Evolutionary conservation across 2,329 filamentous ascomycete genomes (phyloP), one percentile per base, ranked within the genome.

Genomic region (Cordyceps pruinosa): DNA sequence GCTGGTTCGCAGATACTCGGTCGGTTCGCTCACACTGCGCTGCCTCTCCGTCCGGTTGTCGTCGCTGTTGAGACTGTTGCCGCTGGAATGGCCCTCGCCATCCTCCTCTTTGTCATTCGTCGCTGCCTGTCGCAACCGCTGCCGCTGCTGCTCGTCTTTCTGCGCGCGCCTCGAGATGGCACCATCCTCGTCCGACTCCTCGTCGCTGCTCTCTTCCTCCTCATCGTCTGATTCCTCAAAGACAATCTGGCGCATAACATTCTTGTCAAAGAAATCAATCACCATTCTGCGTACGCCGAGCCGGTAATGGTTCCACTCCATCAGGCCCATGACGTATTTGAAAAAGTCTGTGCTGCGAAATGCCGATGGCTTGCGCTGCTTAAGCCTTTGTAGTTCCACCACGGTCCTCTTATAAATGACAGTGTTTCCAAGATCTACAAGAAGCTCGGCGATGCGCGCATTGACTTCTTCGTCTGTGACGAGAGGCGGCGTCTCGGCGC

Each of bases 181-280:
- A 2, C 49, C 26, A 35, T 75, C 75, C 12, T 76, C 70, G 34
- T 72, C 72, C 42, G 65, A 68, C 23, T 66, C 67, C 26, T 90
- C 87, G 52, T 88, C 86, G n/a, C 89, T 87, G 56, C 87, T 86
- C 15, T 65, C 66, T 4, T 64, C 65, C 13, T 86, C 72, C 19
- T 68, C 68, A 21, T 89, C 87, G 51, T 88, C 87, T 10, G 73
- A 73, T 21, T 72, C 73, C 21, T 88, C 87, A 58, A 96, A 85
- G 13, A 99, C 88, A 59, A 97, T 89, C 62, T 84, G 83, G 61
- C 91, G 80, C 72, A 97, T 79, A 44, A 97, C 89, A 59, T 83
- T 86, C 72, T 93, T 94, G 66, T 97, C 93, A 66, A 99, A 99
- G 23, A 99, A 75, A 68, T 97, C 94, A 59, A 97, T 86, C 35